Base-by-base conservation (phyloP, 2,329 filamentous ascomycete species). In the Calonectria multiphialidica region DNA sequence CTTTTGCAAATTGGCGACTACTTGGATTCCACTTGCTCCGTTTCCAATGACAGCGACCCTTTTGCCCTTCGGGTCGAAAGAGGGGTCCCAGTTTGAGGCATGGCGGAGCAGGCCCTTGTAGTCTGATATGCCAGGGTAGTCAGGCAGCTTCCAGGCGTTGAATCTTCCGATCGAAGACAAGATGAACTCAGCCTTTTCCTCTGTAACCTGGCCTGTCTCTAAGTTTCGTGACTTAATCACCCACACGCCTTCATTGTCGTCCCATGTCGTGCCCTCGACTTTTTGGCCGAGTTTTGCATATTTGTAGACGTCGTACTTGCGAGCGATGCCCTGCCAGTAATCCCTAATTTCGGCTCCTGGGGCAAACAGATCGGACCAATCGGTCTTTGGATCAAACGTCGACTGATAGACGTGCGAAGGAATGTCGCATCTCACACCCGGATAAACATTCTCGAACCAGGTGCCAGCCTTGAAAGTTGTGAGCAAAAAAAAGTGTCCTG, bases 371-470 rank as follows among this genome's bases (percentile, higher is more conserved):
- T 94, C 91, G 0, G 87, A 88, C 93, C 93, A 95, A 74, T 93
- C 86, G 0, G 88, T 89, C 68, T 94, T 94, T 1, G 92, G 91
- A 8, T 87, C 86, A 80, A 94, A 94, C 0, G 90, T 91, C 9
- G 89, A 89, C 78, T 94, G 92, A 76, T 95, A 95, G 23, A 92
- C 91, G 79, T 93, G 91, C 0, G 92, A 89, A 0, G 93, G 91
- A 16, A 94, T 90, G 33, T 94, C 92, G 75, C 93, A 94, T 49
- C 91, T 85, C 1, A 93, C 90, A 2, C 91, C 92, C 0, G 91
- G 91, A 73, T 93, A 93, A 5, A 85, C 79, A 67, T 90, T 90
- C 71, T 89, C 88, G 61, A 88, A 85, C 88, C 88, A 90, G 4
- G 87, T 89, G 1, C 88, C 88, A 35, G 87, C 87, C 85, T 87